phyloP scores from a whole-genome alignment of 1,284 basidiomycete species.

The Apiotrichum laibachii region DNA sequence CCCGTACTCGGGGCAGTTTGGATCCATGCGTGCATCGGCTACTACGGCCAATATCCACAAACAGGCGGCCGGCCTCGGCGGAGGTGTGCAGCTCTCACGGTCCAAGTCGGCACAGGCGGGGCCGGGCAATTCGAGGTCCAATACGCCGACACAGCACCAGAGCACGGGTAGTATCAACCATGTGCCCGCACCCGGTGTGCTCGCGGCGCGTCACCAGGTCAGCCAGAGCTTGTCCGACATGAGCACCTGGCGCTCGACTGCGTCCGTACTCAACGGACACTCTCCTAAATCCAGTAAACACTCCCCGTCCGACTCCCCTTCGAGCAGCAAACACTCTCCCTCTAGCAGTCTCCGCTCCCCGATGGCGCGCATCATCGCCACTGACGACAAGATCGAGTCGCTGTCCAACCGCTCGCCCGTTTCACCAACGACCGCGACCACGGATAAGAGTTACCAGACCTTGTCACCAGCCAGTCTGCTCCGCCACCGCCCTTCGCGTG shows the following conservation, averaged over 20 bases:
- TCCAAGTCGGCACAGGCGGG: constrained; percentile 8
- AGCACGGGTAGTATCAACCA: constrained; percentile 3
- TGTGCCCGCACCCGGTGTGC: constrained; percentile 9
- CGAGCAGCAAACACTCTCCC: background rate
- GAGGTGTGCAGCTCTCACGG: constrained; percentile 7
- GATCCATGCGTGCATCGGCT: background rate
- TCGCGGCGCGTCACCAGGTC: constrained; percentile 14
- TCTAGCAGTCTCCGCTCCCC: background rate
- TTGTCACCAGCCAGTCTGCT: background rate
- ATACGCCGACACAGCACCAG: constrained; percentile 2
- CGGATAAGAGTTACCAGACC: background rate
- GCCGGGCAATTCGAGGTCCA: constrained; percentile 3
- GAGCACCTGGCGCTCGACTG: constrained; percentile 4
- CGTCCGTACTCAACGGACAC: background rate
- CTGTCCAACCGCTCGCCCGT: background rate
- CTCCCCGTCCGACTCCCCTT: background rate
- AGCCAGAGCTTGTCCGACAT: constrained; percentile 14
- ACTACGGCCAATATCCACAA: background rate
- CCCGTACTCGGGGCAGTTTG: background rate
- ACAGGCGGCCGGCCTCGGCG: background rate
- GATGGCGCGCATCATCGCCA: background rate
- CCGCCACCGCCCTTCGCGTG: background rate
- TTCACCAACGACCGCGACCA: background rate
- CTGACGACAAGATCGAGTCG: background rate
- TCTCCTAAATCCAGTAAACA: background rate